These are phyloP conservation scores for Cutaneotrichosporon sp. DNA, from an alignment of 1,284 basidiomycete species.

Conservation along the genomic window DNA sequence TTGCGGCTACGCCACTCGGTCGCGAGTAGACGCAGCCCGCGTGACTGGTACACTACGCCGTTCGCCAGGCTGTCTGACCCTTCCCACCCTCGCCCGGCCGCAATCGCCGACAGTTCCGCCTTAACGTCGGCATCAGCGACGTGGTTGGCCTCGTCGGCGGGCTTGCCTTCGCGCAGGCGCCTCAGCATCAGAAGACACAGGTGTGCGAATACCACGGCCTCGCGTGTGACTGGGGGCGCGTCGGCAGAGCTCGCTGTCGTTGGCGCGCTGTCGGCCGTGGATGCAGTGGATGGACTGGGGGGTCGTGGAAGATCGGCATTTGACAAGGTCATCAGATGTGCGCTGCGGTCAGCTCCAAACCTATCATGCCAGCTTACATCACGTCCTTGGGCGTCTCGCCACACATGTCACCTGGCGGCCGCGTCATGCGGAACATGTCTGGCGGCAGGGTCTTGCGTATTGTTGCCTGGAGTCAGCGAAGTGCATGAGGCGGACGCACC, in stretches of 20 bases:
- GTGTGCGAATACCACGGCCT: constrained; percentile 36
- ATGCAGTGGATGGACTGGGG: constrained; percentile 14
- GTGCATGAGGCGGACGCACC: constrained; percentile 19
- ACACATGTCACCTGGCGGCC: constrained; percentile 14
- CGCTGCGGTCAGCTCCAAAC: constrained; percentile 21
- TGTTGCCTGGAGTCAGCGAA: constrained; percentile 26
- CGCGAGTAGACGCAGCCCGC: constrained; percentile 5
- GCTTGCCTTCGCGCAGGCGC: constrained; percentile 6
- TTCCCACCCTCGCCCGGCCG: constrained; percentile 32
- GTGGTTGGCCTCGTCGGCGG: constrained; percentile 1
- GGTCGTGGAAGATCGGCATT: constrained; percentile 30
- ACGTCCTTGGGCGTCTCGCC: constrained; percentile 20
- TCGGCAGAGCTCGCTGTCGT: constrained; percentile 1
- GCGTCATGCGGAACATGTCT: constrained; percentile 32
- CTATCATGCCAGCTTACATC: constrained; percentile 23
- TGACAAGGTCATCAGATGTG: constrained; percentile 30
- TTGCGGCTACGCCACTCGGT: constrained; percentile 26
- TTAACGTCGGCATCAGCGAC: constrained; percentile 32
- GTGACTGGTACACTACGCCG: constrained; percentile 30
- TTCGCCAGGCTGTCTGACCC: constrained; percentile 19
- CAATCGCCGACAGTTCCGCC: constrained; percentile 25
- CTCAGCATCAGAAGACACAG: constrained; percentile 32
- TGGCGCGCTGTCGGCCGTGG: constrained; percentile 4
- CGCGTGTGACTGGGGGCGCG: constrained; percentile 26
- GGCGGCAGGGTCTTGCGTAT: constrained; percentile 26